phyloP scores from a whole-genome alignment of 1,284 basidiomycete genomes.

The Anthracocystis walkeri region DNA sequence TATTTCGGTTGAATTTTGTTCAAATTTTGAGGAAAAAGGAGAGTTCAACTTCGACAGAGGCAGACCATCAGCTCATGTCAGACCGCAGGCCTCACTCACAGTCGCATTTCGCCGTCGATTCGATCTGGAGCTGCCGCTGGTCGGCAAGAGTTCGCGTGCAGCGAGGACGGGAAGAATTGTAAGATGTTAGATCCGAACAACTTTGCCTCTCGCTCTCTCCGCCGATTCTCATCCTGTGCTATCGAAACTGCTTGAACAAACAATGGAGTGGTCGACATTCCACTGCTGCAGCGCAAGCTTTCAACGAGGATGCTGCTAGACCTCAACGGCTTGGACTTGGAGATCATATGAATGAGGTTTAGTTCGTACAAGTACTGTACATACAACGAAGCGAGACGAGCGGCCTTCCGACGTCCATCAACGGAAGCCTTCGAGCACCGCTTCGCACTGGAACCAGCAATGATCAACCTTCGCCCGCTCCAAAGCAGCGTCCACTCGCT shows the following conservation, averaged over 20 bases:
- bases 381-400: background rate
- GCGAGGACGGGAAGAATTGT: no score
- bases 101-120: no score
- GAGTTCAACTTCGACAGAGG: background rate
- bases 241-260: no score
- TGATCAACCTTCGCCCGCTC: background rate
- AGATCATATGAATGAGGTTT: background rate
- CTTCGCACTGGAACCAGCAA: constrained; percentile 58
- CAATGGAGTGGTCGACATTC: background rate
- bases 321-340: background rate
- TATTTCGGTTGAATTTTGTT: no score
- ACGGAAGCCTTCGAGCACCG: constrained; percentile 44
- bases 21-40: no score
- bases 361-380: background rate
- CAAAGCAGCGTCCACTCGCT: background rate
- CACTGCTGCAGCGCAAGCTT: background rate
- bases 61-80: constrained; percentile 1
- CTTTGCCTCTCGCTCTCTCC: no score
- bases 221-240: no score
- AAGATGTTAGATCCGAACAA: no score
- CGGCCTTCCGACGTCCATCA: constrained; percentile 3
- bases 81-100: background rate
- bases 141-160: background rate
- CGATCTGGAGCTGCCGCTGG: constrained; percentile 1
- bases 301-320: background rate